Evolutionary conservation across 2,329 filamentous ascomycete species (phyloP), one percentile per base, ranked within the genome.

Genomic region (Trichoderma oligosporum): DNA sequence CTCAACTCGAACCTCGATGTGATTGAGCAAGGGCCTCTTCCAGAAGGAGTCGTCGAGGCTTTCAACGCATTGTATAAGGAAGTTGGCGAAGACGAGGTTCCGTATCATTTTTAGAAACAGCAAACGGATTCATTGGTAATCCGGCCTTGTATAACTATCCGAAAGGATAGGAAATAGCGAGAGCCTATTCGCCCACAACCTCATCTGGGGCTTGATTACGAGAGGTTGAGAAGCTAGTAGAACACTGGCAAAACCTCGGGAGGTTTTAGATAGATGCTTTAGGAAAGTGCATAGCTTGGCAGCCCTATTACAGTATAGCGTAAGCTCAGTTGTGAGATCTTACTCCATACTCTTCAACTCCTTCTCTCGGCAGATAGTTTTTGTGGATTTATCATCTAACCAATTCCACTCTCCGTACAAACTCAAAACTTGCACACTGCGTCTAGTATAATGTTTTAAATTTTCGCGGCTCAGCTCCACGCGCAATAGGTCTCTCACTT

Each of bases 11-110:
- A 83, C 57, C 62, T 83, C 48, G 70, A 74, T 31, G 70, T 73
- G 44, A 64, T 83, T 4, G 76, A 81, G 65, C 77, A 78, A 76
- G 85, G 87, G 0, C 87, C 87, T 0, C 70, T 93, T 56, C 87
- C 88, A 0, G 80, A 87, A 3, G 87, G 89, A 38, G 83, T 91
- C 9, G 77, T 47, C 5, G 16, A 47, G 9, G 55, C 55, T 27
- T 5, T 57, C 14, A 24, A n/a, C 16, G 39, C 27, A 2, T 11
- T 57, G 27, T 51, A 57, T 16, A 36, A 20, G 2, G 22, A 49
- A 16, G 46, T 51, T 25, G 45, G 45, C 14, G 8, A 33, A 2
- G 46, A 45, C 7, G 55, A 57, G 11, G 36, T 57, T 16, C 36
- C 31, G 6, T 57, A 57, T 20, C 46, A 51, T n/a, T 54, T 45